Evolutionary conservation across 345 rosid genomes (phyloP).

Genomic region (Durio zibethinus): DNA sequence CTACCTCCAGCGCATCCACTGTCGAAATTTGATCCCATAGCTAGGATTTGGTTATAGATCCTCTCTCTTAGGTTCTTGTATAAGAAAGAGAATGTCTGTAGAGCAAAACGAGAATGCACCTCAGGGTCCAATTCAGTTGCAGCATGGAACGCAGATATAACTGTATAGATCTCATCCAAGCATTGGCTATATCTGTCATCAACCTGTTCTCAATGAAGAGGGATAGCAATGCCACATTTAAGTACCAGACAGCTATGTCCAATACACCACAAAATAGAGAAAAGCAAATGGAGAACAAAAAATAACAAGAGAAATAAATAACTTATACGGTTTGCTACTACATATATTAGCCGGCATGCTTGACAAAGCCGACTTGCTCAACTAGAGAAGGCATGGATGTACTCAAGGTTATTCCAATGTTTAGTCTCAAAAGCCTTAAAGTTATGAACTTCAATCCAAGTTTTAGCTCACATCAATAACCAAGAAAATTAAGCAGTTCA

Average conservation of each 20-base stretch:
- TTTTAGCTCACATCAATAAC: background rate
- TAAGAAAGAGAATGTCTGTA: slow-evolving; percentile 61
- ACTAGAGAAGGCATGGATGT: background rate
- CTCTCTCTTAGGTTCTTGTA: slow-evolving; percentile 79
- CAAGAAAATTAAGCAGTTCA: background rate
- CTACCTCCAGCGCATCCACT: slow-evolving; percentile 24
- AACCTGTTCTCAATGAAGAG: slow-evolving; percentile 42
- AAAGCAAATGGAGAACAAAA: background rate
- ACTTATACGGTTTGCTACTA: background rate
- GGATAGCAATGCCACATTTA: background rate
- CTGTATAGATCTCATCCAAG: slow-evolving; percentile 83
- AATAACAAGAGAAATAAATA: background rate
- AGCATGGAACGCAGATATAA: slow-evolving; percentile 90
- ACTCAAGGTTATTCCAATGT: background rate
- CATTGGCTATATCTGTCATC: slow-evolving; percentile 80
- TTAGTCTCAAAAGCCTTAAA: background rate
- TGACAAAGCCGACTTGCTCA: background rate
- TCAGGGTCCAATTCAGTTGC: slow-evolving; percentile 85
- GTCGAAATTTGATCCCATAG: slow-evolving; percentile 48
- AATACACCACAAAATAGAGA: background rate
- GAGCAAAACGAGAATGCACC: slow-evolving; percentile 72
- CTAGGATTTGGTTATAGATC: slow-evolving; percentile 79
- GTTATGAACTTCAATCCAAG: background rate
- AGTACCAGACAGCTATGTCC: background rate
- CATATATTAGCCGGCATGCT: background rate